phyloP scores from a whole-genome alignment of 805 yeast species.

The Starmerella potacharoeniae region DNA sequence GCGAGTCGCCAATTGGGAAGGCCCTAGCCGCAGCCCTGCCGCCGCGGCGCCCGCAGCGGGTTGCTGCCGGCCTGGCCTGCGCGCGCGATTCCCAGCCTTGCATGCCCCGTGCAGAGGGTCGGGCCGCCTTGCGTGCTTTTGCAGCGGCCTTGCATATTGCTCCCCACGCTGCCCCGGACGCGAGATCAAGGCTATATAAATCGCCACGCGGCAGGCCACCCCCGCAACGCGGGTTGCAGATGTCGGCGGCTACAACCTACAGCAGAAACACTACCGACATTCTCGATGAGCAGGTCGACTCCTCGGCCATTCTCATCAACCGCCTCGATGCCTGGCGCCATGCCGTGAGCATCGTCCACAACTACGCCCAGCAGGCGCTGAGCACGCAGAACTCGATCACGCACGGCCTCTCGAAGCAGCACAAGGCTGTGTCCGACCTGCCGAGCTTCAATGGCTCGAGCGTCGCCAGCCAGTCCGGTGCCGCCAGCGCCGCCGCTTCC shows the following conservation, averaged over 20 bases:
- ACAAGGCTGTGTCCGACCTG: conserved; percentile 27
- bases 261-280: conserved; percentile 13
- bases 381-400: conserved; percentile 25
- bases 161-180: conserved; percentile 2
- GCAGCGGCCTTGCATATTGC: conserved; percentile 3
- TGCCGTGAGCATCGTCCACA: conserved; percentile 25
- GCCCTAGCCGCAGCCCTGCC: background rate
- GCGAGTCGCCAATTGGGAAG: background rate
- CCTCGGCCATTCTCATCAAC: conserved; percentile 28
- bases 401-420: conserved; percentile 27
- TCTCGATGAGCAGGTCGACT: conserved; percentile 26
- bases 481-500: background rate
- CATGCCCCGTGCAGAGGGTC: background rate
- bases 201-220: background rate
- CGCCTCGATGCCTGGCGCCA: conserved; percentile 33
- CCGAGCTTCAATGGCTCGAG: conserved; percentile 27
- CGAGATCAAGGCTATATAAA: background rate
- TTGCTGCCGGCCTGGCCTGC: background rate
- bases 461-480: conserved; percentile 11
- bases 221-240: background rate
- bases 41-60: background rate
- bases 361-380: conserved; percentile 25
- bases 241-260: conserved; percentile 2
- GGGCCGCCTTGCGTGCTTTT: background rate
- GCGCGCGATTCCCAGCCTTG: background rate